Conservation (phyloP, 2,329 filamentous ascomycete genomes). For the Lecanicillium sp. region DNA sequence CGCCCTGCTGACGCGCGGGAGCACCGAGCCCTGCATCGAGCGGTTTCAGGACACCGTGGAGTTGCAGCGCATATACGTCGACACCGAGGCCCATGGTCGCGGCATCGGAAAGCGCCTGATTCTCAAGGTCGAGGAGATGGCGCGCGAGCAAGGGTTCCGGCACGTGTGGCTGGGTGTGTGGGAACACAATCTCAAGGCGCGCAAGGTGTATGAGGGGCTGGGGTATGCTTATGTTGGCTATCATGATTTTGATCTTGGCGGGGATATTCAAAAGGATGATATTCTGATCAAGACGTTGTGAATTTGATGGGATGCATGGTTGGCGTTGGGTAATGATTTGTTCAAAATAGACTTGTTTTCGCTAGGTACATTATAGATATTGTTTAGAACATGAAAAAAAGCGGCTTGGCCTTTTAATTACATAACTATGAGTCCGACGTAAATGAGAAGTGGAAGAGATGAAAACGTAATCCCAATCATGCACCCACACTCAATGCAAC, state of each 20-base stretch:
- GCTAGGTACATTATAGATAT: too few species aligned
- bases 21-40: constrained; percentile 28
- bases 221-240: constrained; percentile 31
- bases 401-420: too few species aligned
- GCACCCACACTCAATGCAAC: too few species aligned
- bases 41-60: constrained; percentile 24
- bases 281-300: constrained; percentile 29
- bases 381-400: too few species aligned
- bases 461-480: too few species aligned
- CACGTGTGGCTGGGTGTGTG: constrained; percentile 40
- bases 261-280: constrained; percentile 31
- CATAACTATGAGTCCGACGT: too few species aligned
- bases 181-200: constrained; percentile 34
- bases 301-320: not conserved
- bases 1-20: constrained; percentile 27
- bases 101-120: constrained; percentile 30
- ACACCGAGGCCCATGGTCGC: constrained; percentile 23
- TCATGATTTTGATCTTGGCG: constrained; percentile 34
- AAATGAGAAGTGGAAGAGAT: too few species aligned
- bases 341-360: too few species aligned
- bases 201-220: constrained; percentile 29
- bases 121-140: constrained; percentile 21
- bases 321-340: too few species aligned
- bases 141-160: constrained; percentile 26
- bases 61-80: constrained; percentile 36